Evolutionary conservation across 169 alveolate genomes (phyloP).

Genomic region (Babesia bigemina): DNA sequence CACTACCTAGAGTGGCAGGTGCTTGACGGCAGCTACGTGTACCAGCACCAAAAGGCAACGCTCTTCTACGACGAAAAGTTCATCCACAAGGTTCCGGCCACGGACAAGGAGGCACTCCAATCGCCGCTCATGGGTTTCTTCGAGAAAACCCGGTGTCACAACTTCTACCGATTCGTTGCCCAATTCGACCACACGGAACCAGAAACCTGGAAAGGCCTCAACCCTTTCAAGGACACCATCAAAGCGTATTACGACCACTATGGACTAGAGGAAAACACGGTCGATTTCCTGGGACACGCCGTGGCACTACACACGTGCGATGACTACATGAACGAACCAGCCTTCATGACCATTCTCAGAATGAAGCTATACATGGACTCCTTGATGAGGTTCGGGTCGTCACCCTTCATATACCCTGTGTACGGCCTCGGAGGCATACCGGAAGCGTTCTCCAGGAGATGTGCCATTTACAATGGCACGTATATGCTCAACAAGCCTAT

Average conservation of each 20-base stretch:
- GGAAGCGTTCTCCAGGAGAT: conserved; percentile 94
- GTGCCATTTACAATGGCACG: conserved; percentile 97
- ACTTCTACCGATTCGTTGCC: conserved; percentile 91
- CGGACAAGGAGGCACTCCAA: conserved; percentile 95
- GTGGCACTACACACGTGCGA: conserved; percentile 95
- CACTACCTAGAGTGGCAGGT: conserved; percentile 93
- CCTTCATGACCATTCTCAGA: conserved; percentile 88
- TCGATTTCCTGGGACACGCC: conserved; percentile 98
- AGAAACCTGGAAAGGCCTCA: conserved; percentile 89
- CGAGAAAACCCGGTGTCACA: conserved; percentile 96
- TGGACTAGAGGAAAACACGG: conserved; percentile 93
- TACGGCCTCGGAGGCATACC: conserved; percentile 99
- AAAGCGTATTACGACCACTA: conserved; percentile 86
- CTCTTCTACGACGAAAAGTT: conserved; percentile 90
- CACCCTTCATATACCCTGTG: conserved; percentile 98
- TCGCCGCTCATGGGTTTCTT: conserved; percentile 94
- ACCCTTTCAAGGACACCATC: conserved; percentile 85
- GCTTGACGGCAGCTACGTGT: conserved; percentile 97
- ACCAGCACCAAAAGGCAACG: conserved; percentile 95
- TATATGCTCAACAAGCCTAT: conserved; percentile 93
- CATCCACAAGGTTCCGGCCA: conserved; percentile 98
- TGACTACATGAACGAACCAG: conserved; percentile 88
- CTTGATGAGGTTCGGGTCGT: conserved; percentile 93
- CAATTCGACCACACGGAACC: conserved; percentile 85
- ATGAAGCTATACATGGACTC: conserved; percentile 93